Conservation (phyloP, 352 stramenopile genomes). For the Globisporangium mamillatum region DNA sequence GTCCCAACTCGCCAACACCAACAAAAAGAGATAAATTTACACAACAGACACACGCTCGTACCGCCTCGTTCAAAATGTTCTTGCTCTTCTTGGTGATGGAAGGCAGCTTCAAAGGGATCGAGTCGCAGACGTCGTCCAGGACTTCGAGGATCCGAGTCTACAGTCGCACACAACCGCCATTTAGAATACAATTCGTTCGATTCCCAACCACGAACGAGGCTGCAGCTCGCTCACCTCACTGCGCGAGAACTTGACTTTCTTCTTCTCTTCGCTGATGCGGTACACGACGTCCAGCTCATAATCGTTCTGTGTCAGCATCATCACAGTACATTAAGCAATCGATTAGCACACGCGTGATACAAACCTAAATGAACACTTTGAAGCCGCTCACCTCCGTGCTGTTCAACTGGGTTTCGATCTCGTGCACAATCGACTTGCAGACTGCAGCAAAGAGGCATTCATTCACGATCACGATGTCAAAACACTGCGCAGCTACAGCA, state of each 20-base stretch:
- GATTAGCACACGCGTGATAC: neutral
- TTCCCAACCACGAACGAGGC: neutral
- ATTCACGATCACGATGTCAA: neutral
- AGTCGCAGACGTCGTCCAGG: constrained; percentile 68
- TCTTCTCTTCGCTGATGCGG: constrained; percentile 86
- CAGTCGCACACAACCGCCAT: neutral
- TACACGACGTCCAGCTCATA: constrained; percentile 85
- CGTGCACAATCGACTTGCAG: constrained; percentile 77
- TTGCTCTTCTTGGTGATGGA: constrained; percentile 45
- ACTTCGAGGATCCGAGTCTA: constrained; percentile 82
- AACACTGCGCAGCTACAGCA: too few species aligned
- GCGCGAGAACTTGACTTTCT: constrained; percentile 79
- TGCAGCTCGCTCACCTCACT: constrained; percentile 44
- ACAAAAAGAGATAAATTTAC: neutral
- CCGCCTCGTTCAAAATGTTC: constrained; percentile 55
- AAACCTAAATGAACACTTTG: neutral
- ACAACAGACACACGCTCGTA: constrained; percentile 19
- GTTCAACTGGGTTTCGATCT: constrained; percentile 82
- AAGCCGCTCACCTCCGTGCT: constrained; percentile 42
- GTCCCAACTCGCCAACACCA: neutral
- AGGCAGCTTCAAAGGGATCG: constrained; percentile 40
- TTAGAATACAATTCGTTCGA: neutral
- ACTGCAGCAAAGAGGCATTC: constrained; percentile 30
- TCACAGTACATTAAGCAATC: neutral
- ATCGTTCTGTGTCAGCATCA: constrained; percentile 42